Percentiles rank a stretch among this genome's conserved stretches.
Evolutionary conservation across 306 rosid genomes (phyloP).

Genomic region (Ormosia emarginata): DNA sequence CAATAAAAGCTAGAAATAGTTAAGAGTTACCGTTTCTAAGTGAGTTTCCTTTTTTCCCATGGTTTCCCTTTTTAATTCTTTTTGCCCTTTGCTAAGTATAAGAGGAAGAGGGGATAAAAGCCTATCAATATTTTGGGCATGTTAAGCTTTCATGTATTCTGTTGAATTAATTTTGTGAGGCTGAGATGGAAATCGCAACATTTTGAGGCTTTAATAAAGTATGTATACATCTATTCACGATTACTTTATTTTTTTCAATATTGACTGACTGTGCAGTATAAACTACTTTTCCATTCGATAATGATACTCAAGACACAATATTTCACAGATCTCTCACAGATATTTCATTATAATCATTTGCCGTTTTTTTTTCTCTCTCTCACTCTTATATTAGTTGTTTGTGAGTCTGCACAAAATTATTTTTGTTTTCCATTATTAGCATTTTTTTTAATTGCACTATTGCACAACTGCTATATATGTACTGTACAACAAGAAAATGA

Average conservation of each 20-base stretch:
- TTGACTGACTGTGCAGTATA: background rate
- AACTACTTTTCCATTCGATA: background rate
- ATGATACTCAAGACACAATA: too few relatives aligned
- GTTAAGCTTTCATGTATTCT: conserved; percentile 30
- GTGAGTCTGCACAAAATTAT: too few relatives aligned
- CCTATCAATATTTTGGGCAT: conserved; percentile 24
- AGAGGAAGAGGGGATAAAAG: conserved; percentile 21
- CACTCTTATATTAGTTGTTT: too few relatives aligned
- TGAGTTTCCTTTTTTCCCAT: conserved; percentile 10
- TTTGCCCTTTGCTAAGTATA: conserved; percentile 15
- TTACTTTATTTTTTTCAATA: background rate
- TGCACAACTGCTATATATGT: background rate
- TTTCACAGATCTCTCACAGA: too few relatives aligned
- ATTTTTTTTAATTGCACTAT: background rate
- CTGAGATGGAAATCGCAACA: conserved; percentile 32
- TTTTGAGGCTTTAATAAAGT: conserved; percentile 33
- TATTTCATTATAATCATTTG: too few relatives aligned
- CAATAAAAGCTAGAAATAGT: conserved; percentile 37
- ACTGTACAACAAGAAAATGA: background rate
- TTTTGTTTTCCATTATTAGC: background rate
- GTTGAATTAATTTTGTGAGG: conserved; percentile 23
- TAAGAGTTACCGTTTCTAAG: conserved; percentile 21
- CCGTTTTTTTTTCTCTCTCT: too few relatives aligned
- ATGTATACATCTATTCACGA: conserved; percentile 8
- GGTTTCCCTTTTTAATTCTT: conserved; percentile 24